Base-by-base conservation (phyloP, 441 rosid genomes). In the Populus hybrid region DNA sequence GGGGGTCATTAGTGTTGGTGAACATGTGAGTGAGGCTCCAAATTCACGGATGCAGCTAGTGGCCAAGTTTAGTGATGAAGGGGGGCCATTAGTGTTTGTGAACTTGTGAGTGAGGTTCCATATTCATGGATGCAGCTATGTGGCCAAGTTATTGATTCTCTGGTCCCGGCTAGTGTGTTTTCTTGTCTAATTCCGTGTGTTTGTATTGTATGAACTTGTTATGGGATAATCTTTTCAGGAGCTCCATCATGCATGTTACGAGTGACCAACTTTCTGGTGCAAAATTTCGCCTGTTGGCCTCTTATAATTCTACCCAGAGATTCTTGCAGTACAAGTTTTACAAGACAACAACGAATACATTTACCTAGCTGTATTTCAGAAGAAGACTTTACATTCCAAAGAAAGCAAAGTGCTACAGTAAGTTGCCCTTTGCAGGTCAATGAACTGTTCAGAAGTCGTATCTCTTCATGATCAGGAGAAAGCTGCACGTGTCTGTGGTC, bases 401-500 rank as follows among this genome's bases (percentile, higher is more conserved):
- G 21, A 36, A 23, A 50, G 42, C 72, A 67, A n/a, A 34, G 61
- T 24, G 61, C 72, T 34, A 67, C 20, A 35, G 38, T 61, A 65
- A 73, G 46, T 35, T 10, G 9, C 38, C 11, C 11, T 30, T 57
- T 59, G 54, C 38, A 6, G 68, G 69, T 68, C 20, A 16, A 34
- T 28, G 69, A 40, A 11, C 70, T 74, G 26, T 35, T 10, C 26
- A 76, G 46, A 69, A 72, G 68, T 72, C 66, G 16, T 59, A n/a
- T 38, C 32, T 75, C 63, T 73, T 34, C 16, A 11, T 23, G n/a
- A 69, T 87, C 83, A 89, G 54, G 85, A 65, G 40, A 85, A 74
- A 75, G 85, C 77, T 76, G 86, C 86, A 46, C 71, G 75, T 54
- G 83, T 81, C 21, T 86, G 74, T 30, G 98, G 98, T 79, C 97